Base-by-base conservation (phyloP, 371 early-diverging fungal genomes). In the Mucor irregularis region DNA sequence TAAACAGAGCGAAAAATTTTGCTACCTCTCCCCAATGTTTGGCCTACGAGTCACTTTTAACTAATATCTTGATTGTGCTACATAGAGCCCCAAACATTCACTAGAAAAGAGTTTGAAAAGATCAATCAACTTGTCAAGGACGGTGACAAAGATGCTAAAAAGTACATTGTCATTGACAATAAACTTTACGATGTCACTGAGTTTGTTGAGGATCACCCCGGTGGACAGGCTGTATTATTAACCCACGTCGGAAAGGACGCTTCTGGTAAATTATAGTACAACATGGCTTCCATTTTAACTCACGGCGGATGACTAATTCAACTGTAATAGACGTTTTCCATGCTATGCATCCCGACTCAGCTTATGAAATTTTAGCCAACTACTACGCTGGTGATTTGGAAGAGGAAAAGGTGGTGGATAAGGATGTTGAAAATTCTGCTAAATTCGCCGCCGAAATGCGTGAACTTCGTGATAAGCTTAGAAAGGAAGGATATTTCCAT, bases 121-220 rank as follows among this genome's bases (percentile, higher is more conserved):
- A 64, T 73, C 44, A 64, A 61, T 24, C 69, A 71, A 53, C 52
- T 54, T 28, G 57, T 65, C 24, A 78, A 74, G 47, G 80, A 82
- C 61, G 75, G 77, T 45, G 74, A 78, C 21, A 56, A 66, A n/a
- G 71, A 74, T 45, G 76, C 78, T 31, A 78, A 73, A 62, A 64
- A 74, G 35, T 88, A 79, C 68, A 80, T 89, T 40, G 82, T 92
- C 56, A 88, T 94, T 63, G 85, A 92, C 63, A 81, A 84, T 65
- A 89, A 91, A 64, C 87, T 94, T 10, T 94, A 93, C 61, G 93
- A 96, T 81, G 80, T 94, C 19, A 83, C 87, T 14, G 91, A 90
- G 21, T 94, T 94, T 68, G 64, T 87, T 35, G 73, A 74, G 49
- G 87, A 85, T 58, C 96, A 96, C 68, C 96, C 96, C 34, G 96